Conservation (phyloP, 1,139 yeast genomes). For the Ogataea hybrid region DNA sequence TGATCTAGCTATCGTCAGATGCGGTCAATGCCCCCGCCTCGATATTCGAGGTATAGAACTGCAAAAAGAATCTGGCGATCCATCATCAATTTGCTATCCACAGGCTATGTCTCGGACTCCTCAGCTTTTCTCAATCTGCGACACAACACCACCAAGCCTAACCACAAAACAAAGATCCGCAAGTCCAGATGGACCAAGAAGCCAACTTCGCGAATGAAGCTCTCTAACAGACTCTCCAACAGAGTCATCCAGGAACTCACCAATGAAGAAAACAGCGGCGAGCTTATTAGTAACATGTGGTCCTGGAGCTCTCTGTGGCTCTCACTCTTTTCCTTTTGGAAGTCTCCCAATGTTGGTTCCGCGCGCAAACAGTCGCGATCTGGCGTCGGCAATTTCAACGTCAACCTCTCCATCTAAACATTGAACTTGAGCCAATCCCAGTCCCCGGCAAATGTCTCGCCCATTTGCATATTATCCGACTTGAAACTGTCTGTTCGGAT, state of each 20-base stretch:
- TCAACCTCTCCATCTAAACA: slow-evolving; percentile 19
- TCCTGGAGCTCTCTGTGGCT: slow-evolving; percentile 21
- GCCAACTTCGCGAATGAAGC: slow-evolving; percentile 29
- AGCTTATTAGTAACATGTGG: slow-evolving; percentile 15
- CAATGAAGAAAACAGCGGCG: slow-evolving; percentile 21
- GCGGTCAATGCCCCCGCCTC: slow-evolving; percentile 35
- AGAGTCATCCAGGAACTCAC: slow-evolving; percentile 27
- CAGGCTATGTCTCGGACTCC: slow-evolving; percentile 33
- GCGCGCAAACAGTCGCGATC: slow-evolving; percentile 5
- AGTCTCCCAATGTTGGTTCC: slow-evolving; percentile 9
- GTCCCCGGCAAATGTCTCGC: slow-evolving; percentile 32
- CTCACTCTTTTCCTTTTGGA: slow-evolving; percentile 16
- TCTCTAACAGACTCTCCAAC: slow-evolving; percentile 22
- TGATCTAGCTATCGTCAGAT: slow-evolving; percentile 16
- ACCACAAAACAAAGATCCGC: slow-evolving; percentile 29
- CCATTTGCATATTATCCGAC: slow-evolving; percentile 30
- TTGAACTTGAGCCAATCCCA: slow-evolving; percentile 36
- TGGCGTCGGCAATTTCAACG: slow-evolving; percentile 14
- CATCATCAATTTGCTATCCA: slow-evolving; percentile 27
- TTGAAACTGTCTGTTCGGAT: slow-evolving; percentile 12
- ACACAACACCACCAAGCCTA: slow-evolving; percentile 22
- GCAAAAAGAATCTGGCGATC: slow-evolving; percentile 31
- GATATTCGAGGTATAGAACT: slow-evolving; percentile 32
- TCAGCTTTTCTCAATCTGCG: slow-evolving; percentile 26
- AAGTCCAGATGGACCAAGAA: slow-evolving; percentile 30